Evolutionary conservation across 495 filamentous ascomycete species (phyloP).

Genomic region (Penicillium waksmanii): DNA sequence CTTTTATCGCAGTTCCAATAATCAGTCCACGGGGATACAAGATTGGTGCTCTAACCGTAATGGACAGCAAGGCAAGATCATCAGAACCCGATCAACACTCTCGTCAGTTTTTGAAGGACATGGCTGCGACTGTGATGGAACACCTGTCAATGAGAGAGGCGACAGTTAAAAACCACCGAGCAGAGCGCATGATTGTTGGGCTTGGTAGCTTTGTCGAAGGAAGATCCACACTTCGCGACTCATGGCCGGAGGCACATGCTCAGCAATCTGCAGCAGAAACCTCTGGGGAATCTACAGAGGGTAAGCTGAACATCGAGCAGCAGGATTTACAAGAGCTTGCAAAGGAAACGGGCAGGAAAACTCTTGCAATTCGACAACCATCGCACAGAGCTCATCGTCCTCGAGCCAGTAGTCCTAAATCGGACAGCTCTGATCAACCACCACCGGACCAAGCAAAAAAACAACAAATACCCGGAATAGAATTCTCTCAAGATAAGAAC

Average conservation of each 20-base stretch:
- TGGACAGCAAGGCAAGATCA: constrained; percentile 49
- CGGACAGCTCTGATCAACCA: background rate
- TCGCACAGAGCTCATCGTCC: background rate
- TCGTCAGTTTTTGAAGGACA: constrained; percentile 37
- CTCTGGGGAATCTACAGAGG: constrained; percentile 21
- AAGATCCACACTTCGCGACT: constrained; percentile 27
- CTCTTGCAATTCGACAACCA: background rate
- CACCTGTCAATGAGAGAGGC: constrained; percentile 22
- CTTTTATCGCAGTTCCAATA: constrained; percentile 65
- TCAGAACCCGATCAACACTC: constrained; percentile 20
- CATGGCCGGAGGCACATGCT: constrained; percentile 25
- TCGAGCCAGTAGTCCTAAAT: background rate
- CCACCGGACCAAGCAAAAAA: no score
- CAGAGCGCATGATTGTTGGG: constrained; percentile 35
- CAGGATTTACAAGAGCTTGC: constrained; percentile 23
- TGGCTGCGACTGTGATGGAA: constrained; percentile 34
- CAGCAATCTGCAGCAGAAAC: constrained; percentile 14
- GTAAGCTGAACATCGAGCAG: constrained; percentile 27
- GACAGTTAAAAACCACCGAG: constrained; percentile 14
- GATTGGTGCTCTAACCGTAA: constrained; percentile 64
- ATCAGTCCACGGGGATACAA: constrained; percentile 56
- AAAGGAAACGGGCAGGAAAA: constrained; percentile 3
- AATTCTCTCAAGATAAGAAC: background rate
- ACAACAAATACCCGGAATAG: background rate
- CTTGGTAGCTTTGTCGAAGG: constrained; percentile 40